Evolutionary conservation across 108 stramenopile species (phyloP), one percentile per base, ranked within the genome.

Genomic region (Cylindrotheca fusiformis): DNA sequence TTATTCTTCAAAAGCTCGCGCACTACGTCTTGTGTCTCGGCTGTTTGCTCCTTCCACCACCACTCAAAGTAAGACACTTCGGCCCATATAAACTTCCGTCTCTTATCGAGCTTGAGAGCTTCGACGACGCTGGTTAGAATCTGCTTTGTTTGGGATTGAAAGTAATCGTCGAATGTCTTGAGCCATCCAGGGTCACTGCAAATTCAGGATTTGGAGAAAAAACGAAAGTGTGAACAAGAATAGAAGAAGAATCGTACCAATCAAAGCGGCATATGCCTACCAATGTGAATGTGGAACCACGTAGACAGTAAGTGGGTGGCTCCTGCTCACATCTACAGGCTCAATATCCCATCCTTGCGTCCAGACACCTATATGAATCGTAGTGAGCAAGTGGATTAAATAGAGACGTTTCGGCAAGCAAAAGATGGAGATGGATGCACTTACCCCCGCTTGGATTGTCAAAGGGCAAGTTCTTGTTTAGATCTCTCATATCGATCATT

Each of bases 91-190:
- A 85, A 85, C 24, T 60, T 85, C 12, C 84, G 69, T 41, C 49
- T 50, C 10, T 30, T 19, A 52, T 85, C 70, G 33, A 72, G 45
- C 17, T 41, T 20, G 19, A 85, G 52, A 1, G 84, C 55, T 1
- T 78, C 49, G 6, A 79, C 61, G 45, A 81, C 77, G 20, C 55
- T 65, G 5, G 69, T 62, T n/a, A 85, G 21, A 52, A 85, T 85
- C 32, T 64, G 48, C 45, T 69, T 78, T 23, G 84, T 85, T 60
- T 85, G 80, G 12, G 77, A 60, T 52, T 71, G 84, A 59, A 81
- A 85, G 63, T 85, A 85, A 3, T 85, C 74, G 49, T 85, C 84
- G 74, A 85, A 85, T 26, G 84, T 85, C 60, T 85, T 81, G 71
- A 85, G 65, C 84, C 84, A 85, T 24, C 78, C 84, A 5, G 84